Percentiles rank a stretch among this genome's conserved stretches.
These are phyloP conservation scores for Gnomoniopsis smithogilvyi DNA, from an alignment of 2,329 filamentous ascomycete species.

Conservation along the genomic window DNA sequence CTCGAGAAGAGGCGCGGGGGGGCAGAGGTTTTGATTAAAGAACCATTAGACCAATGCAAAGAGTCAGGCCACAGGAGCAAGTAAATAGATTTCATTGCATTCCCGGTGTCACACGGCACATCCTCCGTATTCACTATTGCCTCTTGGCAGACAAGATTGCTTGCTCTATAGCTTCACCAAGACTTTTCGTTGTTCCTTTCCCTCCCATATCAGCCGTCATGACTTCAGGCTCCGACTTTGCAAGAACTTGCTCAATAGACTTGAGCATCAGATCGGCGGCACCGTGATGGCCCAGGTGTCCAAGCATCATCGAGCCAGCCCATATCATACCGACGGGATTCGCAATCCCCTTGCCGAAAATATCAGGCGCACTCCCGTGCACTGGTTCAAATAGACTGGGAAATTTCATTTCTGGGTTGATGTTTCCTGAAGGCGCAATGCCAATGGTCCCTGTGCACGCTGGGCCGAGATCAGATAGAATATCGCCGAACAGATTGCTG, in stretches of 20 bases:
- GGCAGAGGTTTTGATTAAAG: too few relatives aligned
- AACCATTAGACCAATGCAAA: too few relatives aligned
- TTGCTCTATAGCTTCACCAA: conserved; percentile 49
- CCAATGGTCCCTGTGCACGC: conserved; percentile 64
- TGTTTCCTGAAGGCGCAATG: conserved; percentile 61
- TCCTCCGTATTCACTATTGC: too few relatives aligned
- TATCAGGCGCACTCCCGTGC: conserved; percentile 62
- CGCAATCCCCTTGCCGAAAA: conserved; percentile 59
- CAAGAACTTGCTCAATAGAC: conserved; percentile 56
- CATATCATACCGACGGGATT: conserved; percentile 67
- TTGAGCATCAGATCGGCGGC: conserved; percentile 56
- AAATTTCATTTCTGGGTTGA: conserved; percentile 57
- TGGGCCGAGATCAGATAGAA: conserved; percentile 62
- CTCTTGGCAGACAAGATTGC: too few relatives aligned
- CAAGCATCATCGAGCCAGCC: conserved; percentile 66
- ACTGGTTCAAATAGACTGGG: conserved; percentile 64
- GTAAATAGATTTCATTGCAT: too few relatives aligned
- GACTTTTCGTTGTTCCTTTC: conserved; percentile 50
- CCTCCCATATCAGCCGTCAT: conserved; percentile 61
- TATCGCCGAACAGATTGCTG: conserved; percentile 59
- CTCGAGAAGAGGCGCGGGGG: too few relatives aligned
- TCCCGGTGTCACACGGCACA: too few relatives aligned
- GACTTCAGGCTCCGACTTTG: conserved; percentile 43
- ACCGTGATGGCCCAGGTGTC: conserved; percentile 57
- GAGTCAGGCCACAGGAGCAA: too few relatives aligned